These are phyloP conservation scores for Penstemon newberryi DNA, from an alignment of 257 asterid species.

Conservation along the genomic window DNA sequence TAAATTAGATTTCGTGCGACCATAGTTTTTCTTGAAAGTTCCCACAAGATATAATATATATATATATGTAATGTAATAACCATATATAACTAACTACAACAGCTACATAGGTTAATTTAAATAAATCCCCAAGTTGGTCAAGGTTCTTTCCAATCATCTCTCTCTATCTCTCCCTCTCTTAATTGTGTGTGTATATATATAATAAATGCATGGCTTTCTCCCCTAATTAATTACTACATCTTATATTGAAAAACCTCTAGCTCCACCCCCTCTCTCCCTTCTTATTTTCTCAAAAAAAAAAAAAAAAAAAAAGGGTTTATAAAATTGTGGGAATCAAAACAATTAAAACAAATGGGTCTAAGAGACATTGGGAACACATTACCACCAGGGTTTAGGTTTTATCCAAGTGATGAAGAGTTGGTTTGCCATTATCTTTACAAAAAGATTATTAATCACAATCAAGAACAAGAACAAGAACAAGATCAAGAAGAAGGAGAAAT, in stretches of 20 bases:
- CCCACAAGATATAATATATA: too few relatives aligned
- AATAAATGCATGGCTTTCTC: slow-evolving; percentile 25
- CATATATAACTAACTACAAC: too few relatives aligned
- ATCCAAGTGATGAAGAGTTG: slow-evolving; percentile 87
- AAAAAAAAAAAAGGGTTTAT: not conserved
- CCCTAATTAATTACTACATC: not conserved
- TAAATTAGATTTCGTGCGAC: too few relatives aligned
- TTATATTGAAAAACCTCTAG: not conserved
- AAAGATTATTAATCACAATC: slow-evolving; percentile 42
- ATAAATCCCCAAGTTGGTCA: too few relatives aligned
- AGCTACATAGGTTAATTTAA: too few relatives aligned
- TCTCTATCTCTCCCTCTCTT: too few relatives aligned
- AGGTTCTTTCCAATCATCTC: too few relatives aligned
- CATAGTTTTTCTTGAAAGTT: too few relatives aligned
- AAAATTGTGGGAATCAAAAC: not conserved
- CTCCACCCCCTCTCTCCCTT: not conserved
- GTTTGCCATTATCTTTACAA: slow-evolving; percentile 82
- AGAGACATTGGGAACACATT: slow-evolving; percentile 77
- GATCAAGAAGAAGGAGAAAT: too few relatives aligned
- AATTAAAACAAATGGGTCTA: slow-evolving; percentile 50
- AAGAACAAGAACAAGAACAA: slow-evolving; percentile 28
- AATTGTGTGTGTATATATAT: too few relatives aligned
- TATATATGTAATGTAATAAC: too few relatives aligned
- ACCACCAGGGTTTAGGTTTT: slow-evolving; percentile 86
- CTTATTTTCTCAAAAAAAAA: not conserved